Evolutionary conservation across 345 rosid species (phyloP).

Genomic region (Reutealis trisperma): DNA sequence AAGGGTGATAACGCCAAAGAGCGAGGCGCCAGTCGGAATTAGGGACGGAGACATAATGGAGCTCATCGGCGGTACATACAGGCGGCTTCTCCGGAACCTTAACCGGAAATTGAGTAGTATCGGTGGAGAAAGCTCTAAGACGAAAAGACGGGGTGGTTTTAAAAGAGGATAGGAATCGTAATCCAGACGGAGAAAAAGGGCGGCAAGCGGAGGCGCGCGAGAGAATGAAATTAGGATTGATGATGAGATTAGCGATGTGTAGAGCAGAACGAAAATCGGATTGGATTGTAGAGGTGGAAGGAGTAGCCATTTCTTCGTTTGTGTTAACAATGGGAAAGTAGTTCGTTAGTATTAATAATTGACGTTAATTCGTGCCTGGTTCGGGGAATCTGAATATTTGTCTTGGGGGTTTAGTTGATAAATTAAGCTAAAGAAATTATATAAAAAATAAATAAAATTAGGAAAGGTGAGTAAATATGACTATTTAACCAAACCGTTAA

Average conservation of each 20-base stretch:
- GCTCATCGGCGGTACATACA: constrained; percentile 86
- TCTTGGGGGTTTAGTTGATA: no score
- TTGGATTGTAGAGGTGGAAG: constrained; percentile 26
- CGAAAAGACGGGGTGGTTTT: constrained; percentile 13
- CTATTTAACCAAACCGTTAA: no score
- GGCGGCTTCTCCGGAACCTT: constrained; percentile 57
- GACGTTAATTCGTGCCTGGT: no score
- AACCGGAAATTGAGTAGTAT: constrained; percentile 18
- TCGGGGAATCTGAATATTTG: no score
- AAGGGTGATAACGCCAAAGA: constrained; percentile 84
- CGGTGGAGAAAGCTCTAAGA: constrained; percentile 39
- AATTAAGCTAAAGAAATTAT: no score
- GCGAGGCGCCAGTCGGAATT: constrained; percentile 83
- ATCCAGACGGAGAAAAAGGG: neutral
- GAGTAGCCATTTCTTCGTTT: no score
- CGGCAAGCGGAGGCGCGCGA: constrained; percentile 23
- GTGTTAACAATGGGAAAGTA: no score
- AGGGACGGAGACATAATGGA: constrained; percentile 70
- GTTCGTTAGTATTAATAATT: neutral
- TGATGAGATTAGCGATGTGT: constrained; percentile 44
- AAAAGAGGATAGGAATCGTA: neutral
- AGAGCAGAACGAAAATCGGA: constrained; percentile 55
- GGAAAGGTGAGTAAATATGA: no score
- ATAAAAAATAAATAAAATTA: no score
- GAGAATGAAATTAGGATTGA: constrained; percentile 20